phyloP scores from a whole-genome alignment of 257 asterid genomes.

The Capsicum rhomboideum region DNA sequence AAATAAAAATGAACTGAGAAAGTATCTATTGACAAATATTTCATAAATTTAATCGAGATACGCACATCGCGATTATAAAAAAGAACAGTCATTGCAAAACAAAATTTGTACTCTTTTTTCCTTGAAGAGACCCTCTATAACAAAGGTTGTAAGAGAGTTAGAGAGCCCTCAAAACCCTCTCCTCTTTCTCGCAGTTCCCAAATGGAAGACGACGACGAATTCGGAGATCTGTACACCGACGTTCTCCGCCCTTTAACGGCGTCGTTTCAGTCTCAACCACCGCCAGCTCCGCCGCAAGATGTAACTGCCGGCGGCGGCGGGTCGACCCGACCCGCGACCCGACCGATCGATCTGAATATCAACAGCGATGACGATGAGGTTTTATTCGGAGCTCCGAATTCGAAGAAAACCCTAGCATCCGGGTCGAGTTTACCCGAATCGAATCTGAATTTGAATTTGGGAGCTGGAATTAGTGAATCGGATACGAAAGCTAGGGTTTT shows the following conservation, averaged over 20 bases:
- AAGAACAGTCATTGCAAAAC: too few relatives aligned
- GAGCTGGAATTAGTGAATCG: conserved; percentile 12
- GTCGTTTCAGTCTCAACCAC: conserved; percentile 22
- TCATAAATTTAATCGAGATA: too few relatives aligned
- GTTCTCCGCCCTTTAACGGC: conserved; percentile 62
- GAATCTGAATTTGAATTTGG: conserved; percentile 22
- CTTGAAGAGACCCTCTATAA: neutral
- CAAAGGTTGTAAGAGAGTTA: neutral
- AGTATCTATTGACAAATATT: too few relatives aligned
- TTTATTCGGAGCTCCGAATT: conserved; percentile 29
- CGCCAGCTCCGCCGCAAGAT: neutral
- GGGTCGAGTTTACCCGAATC: conserved; percentile 24
- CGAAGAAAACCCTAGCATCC: conserved; percentile 23
- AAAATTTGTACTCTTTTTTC: neutral
- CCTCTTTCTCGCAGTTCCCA: neutral
- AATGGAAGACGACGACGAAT: conserved; percentile 98
- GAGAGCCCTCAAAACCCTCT: conserved; percentile 16
- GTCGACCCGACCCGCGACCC: neutral
- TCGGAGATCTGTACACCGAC: conserved; percentile 96
- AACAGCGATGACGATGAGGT: conserved; percentile 50
- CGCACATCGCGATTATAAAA: too few relatives aligned
- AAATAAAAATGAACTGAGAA: too few relatives aligned
- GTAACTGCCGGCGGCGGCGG: conserved; percentile 4
- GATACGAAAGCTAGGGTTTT: conserved; percentile 41
- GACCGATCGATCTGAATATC: conserved; percentile 60